A percentile compares a stretch with the other conserved stretches of the same genome.
Conservation (phyloP, 768 basidiomycete genomes). For the Macrolepiota albuminosa region DNA sequence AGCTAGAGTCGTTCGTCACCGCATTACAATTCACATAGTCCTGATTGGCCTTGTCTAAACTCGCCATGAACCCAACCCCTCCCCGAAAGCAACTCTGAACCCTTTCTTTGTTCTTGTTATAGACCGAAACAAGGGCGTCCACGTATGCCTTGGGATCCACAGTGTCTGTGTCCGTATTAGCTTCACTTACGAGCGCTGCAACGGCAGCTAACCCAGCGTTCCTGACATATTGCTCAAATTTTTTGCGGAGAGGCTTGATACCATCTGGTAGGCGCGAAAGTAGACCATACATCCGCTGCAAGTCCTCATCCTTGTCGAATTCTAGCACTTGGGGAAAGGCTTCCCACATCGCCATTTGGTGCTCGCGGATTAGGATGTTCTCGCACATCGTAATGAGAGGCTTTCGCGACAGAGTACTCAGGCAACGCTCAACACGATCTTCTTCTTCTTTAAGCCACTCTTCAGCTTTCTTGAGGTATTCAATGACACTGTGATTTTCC, state of each 20-base stretch:
- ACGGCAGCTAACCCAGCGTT: slow-evolving; percentile 80
- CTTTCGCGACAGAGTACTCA: slow-evolving; percentile 86
- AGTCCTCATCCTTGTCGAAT: slow-evolving; percentile 90
- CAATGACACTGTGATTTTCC: slow-evolving; percentile 82
- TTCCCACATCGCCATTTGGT: slow-evolving; percentile 83
- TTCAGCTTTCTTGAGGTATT: slow-evolving; percentile 94
- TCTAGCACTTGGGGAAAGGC: slow-evolving; percentile 89
- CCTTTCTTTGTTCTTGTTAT: slow-evolving; percentile 87
- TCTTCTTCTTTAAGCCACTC: slow-evolving; percentile 91
- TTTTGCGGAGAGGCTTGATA: slow-evolving; percentile 84
- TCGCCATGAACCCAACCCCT: slow-evolving; percentile 90
- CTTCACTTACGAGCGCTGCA: slow-evolving; percentile 63
- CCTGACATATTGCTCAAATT: slow-evolving; percentile 96
- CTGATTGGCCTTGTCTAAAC: slow-evolving; percentile 90
- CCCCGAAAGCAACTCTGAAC: slow-evolving; percentile 87
- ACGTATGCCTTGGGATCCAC: slow-evolving; percentile 94
- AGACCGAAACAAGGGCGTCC: slow-evolving; percentile 86
- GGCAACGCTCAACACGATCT: slow-evolving; percentile 90
- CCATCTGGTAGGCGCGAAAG: slow-evolving; percentile 88
- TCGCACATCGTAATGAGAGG: slow-evolving; percentile 81
- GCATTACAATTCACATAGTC: slow-evolving; percentile 94
- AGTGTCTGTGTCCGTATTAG: slow-evolving; percentile 47
- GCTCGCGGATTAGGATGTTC: slow-evolving; percentile 84
- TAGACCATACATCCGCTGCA: slow-evolving; percentile 93
- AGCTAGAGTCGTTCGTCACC: slow-evolving; percentile 80